phyloP scores from a whole-genome alignment of 495 filamentous ascomycete species.

The Xylaria sp. region DNA sequence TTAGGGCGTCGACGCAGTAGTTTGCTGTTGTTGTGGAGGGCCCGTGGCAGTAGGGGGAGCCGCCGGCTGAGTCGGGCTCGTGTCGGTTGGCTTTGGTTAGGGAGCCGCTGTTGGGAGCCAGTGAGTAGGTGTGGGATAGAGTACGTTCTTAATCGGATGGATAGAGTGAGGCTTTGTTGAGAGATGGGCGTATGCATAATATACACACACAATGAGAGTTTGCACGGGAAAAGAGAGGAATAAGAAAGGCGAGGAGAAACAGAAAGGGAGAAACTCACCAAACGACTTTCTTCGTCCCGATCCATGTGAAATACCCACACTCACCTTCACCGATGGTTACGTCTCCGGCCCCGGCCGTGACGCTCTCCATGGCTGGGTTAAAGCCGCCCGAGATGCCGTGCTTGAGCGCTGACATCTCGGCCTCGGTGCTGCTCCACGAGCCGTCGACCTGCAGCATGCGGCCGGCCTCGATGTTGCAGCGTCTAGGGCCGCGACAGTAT shows the following conservation, averaged over 20 bases:
- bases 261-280: conserved; percentile 7
- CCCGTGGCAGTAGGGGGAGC: not conserved
- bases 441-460: not conserved
- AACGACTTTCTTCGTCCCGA: conserved; percentile 8
- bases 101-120: not conserved
- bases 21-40: not conserved
- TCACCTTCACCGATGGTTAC: not conserved
- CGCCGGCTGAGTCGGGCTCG: not conserved
- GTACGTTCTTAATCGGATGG: not conserved
- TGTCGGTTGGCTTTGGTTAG: conserved; percentile 11
- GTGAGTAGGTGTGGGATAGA: no score
- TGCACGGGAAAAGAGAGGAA: not conserved
- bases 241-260: not conserved
- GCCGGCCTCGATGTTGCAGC: not conserved
- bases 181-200: not conserved
- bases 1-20: conserved; percentile 16
- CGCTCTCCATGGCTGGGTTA: not conserved
- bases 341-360: conserved; percentile 3
- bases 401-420: not conserved
- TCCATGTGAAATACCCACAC: conserved; percentile 24
- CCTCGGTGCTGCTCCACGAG: conserved; percentile 8
- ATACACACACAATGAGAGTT: not conserved
- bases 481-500: conserved; percentile 18
- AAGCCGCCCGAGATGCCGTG: conserved; percentile 19
- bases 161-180: not conserved